phyloP scores from a whole-genome alignment of 495 filamentous ascomycete genomes.

The Durotheca rogersii region DNA sequence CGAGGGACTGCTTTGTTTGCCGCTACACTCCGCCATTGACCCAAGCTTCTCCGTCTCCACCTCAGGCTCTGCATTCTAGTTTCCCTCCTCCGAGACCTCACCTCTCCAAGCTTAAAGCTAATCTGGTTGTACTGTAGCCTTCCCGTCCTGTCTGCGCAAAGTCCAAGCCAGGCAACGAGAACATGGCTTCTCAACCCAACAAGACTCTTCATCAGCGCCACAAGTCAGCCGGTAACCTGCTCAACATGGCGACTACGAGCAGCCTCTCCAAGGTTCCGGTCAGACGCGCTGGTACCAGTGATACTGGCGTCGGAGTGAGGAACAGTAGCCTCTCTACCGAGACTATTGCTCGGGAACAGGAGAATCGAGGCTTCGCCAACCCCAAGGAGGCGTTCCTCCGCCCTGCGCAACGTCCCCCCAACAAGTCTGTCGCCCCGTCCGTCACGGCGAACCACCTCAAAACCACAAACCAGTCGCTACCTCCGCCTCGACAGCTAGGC shows the following conservation, averaged over 20 bases:
- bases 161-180: constrained; percentile 68
- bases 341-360: constrained; percentile 38
- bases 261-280: constrained; percentile 58
- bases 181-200: constrained; percentile 54
- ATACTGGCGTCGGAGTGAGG: constrained; percentile 68
- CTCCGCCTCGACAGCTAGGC: constrained; percentile 44
- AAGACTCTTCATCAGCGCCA: constrained; percentile 74
- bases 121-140: constrained; percentile 56
- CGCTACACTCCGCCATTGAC: neutral
- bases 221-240: constrained; percentile 75
- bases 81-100: no score
- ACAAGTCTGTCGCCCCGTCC: constrained; percentile 50
- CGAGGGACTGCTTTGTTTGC: neutral
- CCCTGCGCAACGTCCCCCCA: constrained; percentile 65
- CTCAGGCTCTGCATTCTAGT: neutral
- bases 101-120: constrained; percentile 6
- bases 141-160: constrained; percentile 64
- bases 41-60: constrained; percentile 13
- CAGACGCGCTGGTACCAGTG: constrained; percentile 76
- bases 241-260: constrained; percentile 51
- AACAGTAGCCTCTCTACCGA: constrained; percentile 25
- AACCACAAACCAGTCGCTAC: constrained; percentile 25
- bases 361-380: constrained; percentile 56
- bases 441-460: constrained; percentile 46
- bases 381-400: constrained; percentile 50